Percentiles rank a stretch among this genome's conserved stretches.
These are phyloP conservation scores for Lyophyllum decastes DNA, from an alignment of 768 basidiomycete genomes.

Conservation along the genomic window DNA sequence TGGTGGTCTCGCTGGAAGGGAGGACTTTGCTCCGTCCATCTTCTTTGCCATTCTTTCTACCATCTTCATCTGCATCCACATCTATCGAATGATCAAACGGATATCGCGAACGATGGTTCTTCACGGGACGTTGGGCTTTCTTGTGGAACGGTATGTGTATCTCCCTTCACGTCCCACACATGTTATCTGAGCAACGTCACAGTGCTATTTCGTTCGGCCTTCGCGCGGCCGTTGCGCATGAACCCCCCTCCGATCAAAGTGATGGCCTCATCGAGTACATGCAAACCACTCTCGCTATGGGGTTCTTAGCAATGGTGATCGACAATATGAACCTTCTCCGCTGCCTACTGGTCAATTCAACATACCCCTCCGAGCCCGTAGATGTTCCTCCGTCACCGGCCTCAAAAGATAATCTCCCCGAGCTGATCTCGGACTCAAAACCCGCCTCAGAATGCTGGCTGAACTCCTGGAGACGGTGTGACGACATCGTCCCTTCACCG, in stretches of 20 bases:
- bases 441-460: not conserved
- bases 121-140: conserved; percentile 20
- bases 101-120: conserved; percentile 37
- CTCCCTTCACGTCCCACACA: not conserved
- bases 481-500: not conserved
- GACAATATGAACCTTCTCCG: conserved; percentile 16
- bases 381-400: not conserved
- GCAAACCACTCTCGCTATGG: conserved; percentile 25
- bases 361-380: conserved; percentile 12
- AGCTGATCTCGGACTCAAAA: not conserved
- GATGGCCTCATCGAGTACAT: conserved; percentile 28
- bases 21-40: conserved; percentile 45
- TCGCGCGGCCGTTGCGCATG: conserved; percentile 20
- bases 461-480: not conserved
- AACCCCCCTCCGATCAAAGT: not conserved
- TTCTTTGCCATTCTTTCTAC: conserved; percentile 41
- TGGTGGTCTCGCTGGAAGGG: conserved; percentile 39
- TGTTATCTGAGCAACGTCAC: not conserved
- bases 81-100: conserved; percentile 33
- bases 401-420: not conserved
- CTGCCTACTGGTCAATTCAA: conserved; percentile 29
- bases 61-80: conserved; percentile 33
- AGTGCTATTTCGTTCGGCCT: conserved; percentile 35
- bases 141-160: not conserved
- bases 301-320: conserved; percentile 22